phyloP scores from a whole-genome alignment of 139 green algal species.

The Tetradesmus lagerheimii region DNA sequence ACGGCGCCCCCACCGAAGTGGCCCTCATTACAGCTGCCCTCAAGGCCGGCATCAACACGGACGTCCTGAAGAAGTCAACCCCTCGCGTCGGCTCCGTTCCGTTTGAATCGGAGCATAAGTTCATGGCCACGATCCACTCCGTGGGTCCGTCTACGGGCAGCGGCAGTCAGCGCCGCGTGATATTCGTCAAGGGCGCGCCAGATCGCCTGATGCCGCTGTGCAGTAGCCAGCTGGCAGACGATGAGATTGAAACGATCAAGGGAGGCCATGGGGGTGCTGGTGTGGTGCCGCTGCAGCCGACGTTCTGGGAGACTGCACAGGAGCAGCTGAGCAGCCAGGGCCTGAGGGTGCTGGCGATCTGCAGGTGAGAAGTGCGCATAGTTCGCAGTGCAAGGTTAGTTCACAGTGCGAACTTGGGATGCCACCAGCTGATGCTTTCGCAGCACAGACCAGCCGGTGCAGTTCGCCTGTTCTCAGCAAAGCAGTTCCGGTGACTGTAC shows the following conservation, averaged over 20 bases:
- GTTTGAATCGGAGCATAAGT: conserved; percentile 63
- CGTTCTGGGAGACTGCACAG: conserved; percentile 46
- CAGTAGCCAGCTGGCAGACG: conserved; percentile 27
- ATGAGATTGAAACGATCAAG: background rate
- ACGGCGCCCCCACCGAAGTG: conserved; percentile 53
- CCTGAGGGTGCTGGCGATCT: conserved; percentile 56
- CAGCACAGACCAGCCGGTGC: too few species aligned
- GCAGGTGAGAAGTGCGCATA: conserved; percentile 47
- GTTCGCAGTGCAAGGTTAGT: background rate
- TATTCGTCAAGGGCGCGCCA: conserved; percentile 59
- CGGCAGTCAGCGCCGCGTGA: background rate
- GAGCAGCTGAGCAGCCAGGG: conserved; percentile 51
- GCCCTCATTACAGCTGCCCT: conserved; percentile 50
- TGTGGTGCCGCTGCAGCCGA: background rate
- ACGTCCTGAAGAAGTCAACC: conserved; percentile 2
- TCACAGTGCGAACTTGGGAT: background rate
- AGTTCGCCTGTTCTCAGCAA: too few species aligned
- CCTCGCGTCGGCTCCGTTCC: conserved; percentile 48
- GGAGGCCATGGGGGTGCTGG: background rate
- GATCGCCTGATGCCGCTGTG: conserved; percentile 55
- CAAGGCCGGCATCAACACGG: conserved; percentile 48
- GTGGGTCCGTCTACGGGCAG: background rate
- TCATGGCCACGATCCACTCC: conserved; percentile 58
- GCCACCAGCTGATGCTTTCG: too few species aligned
- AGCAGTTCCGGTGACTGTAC: too few species aligned